Base-by-base conservation (phyloP, 352 stramenopile genomes). In the Aphanomyces invadans region DNA sequence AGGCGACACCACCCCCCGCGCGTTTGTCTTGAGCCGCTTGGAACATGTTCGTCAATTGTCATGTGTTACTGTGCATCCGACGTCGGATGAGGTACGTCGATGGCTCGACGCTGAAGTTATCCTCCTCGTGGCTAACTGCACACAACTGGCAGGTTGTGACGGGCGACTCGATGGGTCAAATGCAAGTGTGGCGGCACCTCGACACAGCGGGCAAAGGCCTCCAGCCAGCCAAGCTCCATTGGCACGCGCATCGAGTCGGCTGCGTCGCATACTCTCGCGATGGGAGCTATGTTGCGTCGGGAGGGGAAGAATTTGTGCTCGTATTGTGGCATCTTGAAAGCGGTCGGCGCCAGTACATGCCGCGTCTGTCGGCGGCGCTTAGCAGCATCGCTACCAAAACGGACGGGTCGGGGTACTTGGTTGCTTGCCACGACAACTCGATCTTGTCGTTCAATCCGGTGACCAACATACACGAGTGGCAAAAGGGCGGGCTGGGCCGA, bases 311-410 rank as follows among this genome's bases (percentile, higher is more conserved):
- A 67, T 87, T 81, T 65, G 87, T 95, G 53, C 65, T 96, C 21
- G 83, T 96, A 21, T 83, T 85, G 33, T 96, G 88, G 86, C 83
- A 96, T 31, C 49, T 95, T 19, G 83, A 88, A 62, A 80, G 84
- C 1, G 86, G 86, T 19, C 79, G 79, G 21, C 80, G 82, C 9
- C 72, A 81, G 4, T 93, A 94, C 68, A 52, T 95, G 51, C 88
- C 88, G 9, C 87, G 88, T 64, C 80, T 89, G 7, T 81, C 83
- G 57, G 81, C 83, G 10, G 46, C 81, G 0, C 63, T 95, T 7
- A 69, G 74, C 12, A 66, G 62, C 2, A 89, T 95, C 52, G 71
- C 78, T 3, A 73, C 80, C 10, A 77, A 78, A 26, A 62, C 74
- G 1, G 80, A 88, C 26, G 77, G 76, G 7, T 74, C 70, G 1